These are phyloP conservation scores for Fraxinus pennsylvanica DNA, from an alignment of 257 asterid genomes.

Conservation along the genomic window DNA sequence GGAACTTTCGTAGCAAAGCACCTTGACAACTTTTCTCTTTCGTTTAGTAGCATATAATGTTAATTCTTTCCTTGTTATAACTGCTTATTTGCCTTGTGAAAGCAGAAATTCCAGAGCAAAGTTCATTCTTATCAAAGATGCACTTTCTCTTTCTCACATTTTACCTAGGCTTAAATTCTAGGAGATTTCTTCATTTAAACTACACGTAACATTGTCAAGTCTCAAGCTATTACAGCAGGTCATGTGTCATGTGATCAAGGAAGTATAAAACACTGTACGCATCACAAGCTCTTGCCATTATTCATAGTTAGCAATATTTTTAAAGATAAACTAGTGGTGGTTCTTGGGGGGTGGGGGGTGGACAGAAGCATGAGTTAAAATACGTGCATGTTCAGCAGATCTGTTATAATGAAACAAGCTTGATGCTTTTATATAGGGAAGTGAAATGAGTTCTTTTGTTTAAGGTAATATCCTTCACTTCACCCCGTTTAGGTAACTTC, in stretches of 20 bases:
- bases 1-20: not conserved
- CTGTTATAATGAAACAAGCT: not conserved
- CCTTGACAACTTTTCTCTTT: not conserved
- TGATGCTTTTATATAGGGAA: not conserved
- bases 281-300: not conserved
- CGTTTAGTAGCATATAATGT: not conserved
- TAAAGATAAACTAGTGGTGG: not conserved
- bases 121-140: no score
- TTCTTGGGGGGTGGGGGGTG: not conserved
- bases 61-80: not conserved
- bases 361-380: not conserved
- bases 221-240: not conserved
- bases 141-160: not conserved
- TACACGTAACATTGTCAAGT: not conserved
- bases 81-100: not conserved
- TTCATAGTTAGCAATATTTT: not conserved
- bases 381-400: not conserved
- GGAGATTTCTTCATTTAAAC: not conserved
- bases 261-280: not conserved
- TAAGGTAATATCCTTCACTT: constrained; percentile 12
- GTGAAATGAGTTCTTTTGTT: not conserved
- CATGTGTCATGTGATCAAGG: not conserved
- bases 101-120: no score
- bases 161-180: not conserved
- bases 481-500: constrained; percentile 59